Conservation (phyloP, 805 yeast species). For the Metschnikowia proteae region DNA sequence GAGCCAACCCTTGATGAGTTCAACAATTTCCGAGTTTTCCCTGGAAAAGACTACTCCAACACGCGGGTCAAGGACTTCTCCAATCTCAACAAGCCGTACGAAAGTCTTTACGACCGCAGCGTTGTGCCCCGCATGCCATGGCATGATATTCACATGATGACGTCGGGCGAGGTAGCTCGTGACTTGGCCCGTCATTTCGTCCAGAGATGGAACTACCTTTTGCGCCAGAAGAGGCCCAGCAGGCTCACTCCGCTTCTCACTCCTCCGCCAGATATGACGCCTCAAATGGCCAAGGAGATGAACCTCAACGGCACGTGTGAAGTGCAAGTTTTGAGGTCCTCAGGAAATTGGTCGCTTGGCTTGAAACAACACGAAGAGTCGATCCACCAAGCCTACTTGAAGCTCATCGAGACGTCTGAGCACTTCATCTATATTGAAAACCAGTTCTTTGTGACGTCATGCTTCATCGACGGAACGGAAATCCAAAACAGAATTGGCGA, state of each 20-base stretch:
- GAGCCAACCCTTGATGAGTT: slow-evolving; percentile 38
- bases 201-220: slow-evolving; percentile 93
- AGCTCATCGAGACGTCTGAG: slow-evolving; percentile 84
- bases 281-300: slow-evolving; percentile 59
- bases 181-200: slow-evolving; percentile 92
- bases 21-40: slow-evolving; percentile 63
- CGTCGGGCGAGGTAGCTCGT: slow-evolving; percentile 90
- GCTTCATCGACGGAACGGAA: slow-evolving; percentile 76
- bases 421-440: slow-evolving; percentile 94
- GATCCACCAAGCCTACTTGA: slow-evolving; percentile 88
- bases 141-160: slow-evolving; percentile 98
- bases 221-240: slow-evolving; percentile 92
- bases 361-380: slow-evolving; percentile 80
- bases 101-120: slow-evolving; percentile 84
- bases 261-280: slow-evolving; percentile 86
- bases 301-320: slow-evolving; percentile 84
- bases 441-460: slow-evolving; percentile 91
- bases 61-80: slow-evolving; percentile 88
- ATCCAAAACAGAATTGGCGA: slow-evolving; percentile 90
- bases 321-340: slow-evolving; percentile 81
- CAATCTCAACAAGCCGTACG: slow-evolving; percentile 79
- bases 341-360: slow-evolving; percentile 93
- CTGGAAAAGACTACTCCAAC: slow-evolving; percentile 96
- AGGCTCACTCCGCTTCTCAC: slow-evolving; percentile 86
- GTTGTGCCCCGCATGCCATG: slow-evolving; percentile 94